Evolutionary conservation across 306 rosid species (phyloP).

Genomic region (Dryas alaskensis): DNA sequence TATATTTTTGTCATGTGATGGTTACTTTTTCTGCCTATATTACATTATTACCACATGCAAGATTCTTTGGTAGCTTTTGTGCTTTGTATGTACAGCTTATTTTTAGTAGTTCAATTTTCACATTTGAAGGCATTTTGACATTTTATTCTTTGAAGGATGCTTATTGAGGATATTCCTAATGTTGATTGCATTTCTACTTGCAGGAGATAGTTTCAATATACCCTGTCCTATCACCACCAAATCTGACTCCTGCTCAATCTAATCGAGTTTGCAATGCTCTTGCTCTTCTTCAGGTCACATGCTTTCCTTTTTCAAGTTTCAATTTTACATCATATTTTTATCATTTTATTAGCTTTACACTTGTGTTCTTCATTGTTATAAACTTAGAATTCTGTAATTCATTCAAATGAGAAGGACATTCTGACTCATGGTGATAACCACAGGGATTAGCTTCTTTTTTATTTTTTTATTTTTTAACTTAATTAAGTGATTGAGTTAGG

Average conservation of each 20-base stretch:
- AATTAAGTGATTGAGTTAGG: neutral
- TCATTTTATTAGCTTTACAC: neutral
- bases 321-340: neutral
- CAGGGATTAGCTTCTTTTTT: neutral
- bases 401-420: neutral
- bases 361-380: neutral
- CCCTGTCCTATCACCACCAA: constrained; percentile 70
- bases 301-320: constrained; percentile 9
- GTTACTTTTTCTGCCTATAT: neutral
- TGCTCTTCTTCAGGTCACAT: constrained; percentile 83
- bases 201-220: constrained; percentile 83
- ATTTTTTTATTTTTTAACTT: neutral
- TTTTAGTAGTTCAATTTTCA: neutral
- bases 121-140: neutral
- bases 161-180: neutral
- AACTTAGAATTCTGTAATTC: neutral
- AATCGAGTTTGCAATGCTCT: constrained; percentile 93
- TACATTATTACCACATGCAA: neutral
- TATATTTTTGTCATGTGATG: neutral
- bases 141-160: neutral
- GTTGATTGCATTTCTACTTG: constrained; percentile 12
- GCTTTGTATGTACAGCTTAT: neutral
- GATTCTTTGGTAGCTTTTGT: neutral
- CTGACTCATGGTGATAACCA: neutral
- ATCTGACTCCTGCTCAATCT: constrained; percentile 72